Base-by-base conservation (phyloP, 345 rosid species). In the Citrus reticulata region DNA sequence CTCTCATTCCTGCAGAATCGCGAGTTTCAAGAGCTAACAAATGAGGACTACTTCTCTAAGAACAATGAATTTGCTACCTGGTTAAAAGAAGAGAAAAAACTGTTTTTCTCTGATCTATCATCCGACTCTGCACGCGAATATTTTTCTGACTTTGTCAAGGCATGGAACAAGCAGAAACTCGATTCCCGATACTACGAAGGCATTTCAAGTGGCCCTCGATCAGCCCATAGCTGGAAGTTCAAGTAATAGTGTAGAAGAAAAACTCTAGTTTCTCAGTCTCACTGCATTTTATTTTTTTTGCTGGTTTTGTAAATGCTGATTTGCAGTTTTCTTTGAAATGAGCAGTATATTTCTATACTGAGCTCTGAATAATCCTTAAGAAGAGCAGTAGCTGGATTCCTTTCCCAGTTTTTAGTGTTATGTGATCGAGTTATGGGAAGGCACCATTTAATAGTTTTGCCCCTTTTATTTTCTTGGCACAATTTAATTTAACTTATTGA, bases 21-120 rank as follows among this genome's bases (percentile, higher is more conserved):
- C 68, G 89, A 91, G 54, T 62, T 93, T 74, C 87, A 83, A 75
- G 92, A 92, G 91, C 84, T 95, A 54, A 84, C 97, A 4, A 82
- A 60, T 1, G 99, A 93, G 16, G 97, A 95, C 88, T 95, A 95
- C 89, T 93, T 90, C 84, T 81, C 90, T 8, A 95, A 93, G 91
- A 95, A 91, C 68, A 93, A 91, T 6, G 99, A 95, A 85, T 95
- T 93, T 73, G 89, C 97, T 19, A 89, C 96, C 57, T 95, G 98
- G 99, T 88, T 95, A 77, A 90, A 85, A 88, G 99, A 95, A 77
- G 85, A 93, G 84, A 93, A 89, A 51, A 80, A 81, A n/a, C 68
- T 86, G 30, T 95, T 90, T 80, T 95, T 95, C 82, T 90, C 95
- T 2, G 96, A 95, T 42, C 96, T 95, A 76, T 92, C 93, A 0